Percentiles rank a stretch among this genome's conserved stretches.
Conservation (phyloP, 2,329 filamentous ascomycete species). For the Botrytis hyacinthi region DNA sequence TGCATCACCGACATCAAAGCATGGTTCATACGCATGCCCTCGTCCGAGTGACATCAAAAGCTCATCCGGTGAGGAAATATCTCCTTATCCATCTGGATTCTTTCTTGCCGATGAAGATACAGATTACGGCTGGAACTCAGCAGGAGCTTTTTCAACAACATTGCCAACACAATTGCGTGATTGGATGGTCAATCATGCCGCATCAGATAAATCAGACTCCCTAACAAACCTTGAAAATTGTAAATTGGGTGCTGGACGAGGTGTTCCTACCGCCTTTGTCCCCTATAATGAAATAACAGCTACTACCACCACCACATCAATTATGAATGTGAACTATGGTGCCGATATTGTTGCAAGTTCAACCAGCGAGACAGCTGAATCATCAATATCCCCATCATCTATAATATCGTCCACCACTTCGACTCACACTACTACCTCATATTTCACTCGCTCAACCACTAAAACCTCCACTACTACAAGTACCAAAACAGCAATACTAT, state of each 20-base stretch:
- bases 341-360: neutral
- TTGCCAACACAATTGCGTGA: constrained; percentile 20
- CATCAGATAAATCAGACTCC: neutral
- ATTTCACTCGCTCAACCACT: neutral
- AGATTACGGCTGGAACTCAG: constrained; percentile 11
- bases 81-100: constrained; percentile 23
- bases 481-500: neutral
- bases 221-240: constrained; percentile 20
- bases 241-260: constrained; percentile 20
- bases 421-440: neutral
- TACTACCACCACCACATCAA: constrained; percentile 13
- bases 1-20: neutral
- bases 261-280: constrained; percentile 25
- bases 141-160: constrained; percentile 13
- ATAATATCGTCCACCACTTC: neutral
- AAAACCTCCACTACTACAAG: neutral
- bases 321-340: constrained; percentile 20
- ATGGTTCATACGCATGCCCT: constrained; percentile 18
- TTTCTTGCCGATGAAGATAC: constrained; percentile 16
- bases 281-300: constrained; percentile 22
- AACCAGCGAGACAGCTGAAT: neutral
- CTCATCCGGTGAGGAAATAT: constrained; percentile 11
- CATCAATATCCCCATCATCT: neutral
- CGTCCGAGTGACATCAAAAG: neutral
- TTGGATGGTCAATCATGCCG: constrained; percentile 23